A percentile compares a stretch with the other conserved stretches of the same genome.
Evolutionary conservation across 2,329 filamentous ascomycete genomes (phyloP).

Genomic region (Aspergillus brunneoviolaceus): DNA sequence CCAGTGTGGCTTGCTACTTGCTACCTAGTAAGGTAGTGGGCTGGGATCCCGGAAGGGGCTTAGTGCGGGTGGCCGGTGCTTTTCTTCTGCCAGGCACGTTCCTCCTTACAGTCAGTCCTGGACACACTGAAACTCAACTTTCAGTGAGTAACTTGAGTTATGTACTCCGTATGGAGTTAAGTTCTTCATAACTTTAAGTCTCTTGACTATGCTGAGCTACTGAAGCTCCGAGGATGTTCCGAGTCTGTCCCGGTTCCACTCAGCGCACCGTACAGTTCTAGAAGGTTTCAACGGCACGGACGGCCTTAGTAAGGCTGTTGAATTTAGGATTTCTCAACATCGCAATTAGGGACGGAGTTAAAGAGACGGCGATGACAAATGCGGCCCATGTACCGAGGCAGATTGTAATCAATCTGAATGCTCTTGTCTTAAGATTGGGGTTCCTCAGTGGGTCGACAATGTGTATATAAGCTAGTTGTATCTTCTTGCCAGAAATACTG

Average conservation of each 20-base stretch:
- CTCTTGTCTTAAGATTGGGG: neutral
- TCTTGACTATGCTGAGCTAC: too few relatives aligned
- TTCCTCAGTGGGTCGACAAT: neutral
- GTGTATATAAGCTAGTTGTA: neutral
- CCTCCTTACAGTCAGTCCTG: neutral
- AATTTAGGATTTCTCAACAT: neutral
- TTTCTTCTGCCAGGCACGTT: neutral
- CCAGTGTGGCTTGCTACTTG: neutral
- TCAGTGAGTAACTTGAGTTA: too few relatives aligned
- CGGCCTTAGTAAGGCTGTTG: too few relatives aligned
- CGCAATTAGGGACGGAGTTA: neutral
- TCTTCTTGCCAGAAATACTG: too few relatives aligned
- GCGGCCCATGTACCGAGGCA: neutral
- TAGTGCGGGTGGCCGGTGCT: conserved; percentile 1
- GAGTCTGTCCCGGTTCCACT: neutral
- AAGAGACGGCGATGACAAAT: neutral
- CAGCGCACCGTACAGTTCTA: neutral
- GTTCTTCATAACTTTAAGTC: too few relatives aligned
- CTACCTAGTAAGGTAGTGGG: neutral
- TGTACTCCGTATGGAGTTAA: too few relatives aligned
- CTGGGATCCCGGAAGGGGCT: neutral
- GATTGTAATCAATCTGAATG: neutral
- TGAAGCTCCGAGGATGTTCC: neutral
- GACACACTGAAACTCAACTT: too few relatives aligned
- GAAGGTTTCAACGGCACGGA: neutral